Conservation (phyloP, 1,284 basidiomycete genomes). For the Ustilago loliicola region DNA sequence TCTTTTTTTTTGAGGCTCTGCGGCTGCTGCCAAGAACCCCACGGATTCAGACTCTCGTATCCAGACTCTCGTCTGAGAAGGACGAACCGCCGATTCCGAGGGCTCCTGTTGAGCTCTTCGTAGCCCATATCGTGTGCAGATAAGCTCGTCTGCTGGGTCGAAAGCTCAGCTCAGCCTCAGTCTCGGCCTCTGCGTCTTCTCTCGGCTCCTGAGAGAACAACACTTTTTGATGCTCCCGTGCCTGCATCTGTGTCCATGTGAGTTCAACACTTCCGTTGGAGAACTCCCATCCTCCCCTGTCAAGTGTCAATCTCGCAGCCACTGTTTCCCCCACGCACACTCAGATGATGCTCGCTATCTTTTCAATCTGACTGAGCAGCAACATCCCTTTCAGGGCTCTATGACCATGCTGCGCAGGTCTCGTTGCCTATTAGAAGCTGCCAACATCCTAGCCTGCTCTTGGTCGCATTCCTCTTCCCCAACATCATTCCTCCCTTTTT, state of each 20-base stretch:
- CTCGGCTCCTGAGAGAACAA: background rate
- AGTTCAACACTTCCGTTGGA: background rate
- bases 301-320: background rate
- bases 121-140: background rate
- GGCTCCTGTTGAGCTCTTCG: background rate
- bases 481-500: too few species aligned
- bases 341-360: background rate
- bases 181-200: background rate
- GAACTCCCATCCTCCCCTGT: background rate
- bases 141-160: background rate
- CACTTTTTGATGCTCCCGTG: constrained; percentile 1
- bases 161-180: background rate
- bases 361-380: background rate
- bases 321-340: background rate
- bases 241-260: background rate
- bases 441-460: background rate
- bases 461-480: background rate
- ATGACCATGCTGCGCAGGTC: background rate
- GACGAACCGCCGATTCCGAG: background rate
- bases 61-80: background rate
- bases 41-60: too few species aligned
- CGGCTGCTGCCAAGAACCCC: too few species aligned
- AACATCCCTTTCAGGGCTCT: background rate
- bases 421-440: background rate
- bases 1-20: too few species aligned